Evolutionary conservation across 139 green algal species (phyloP), one percentile per base, ranked within the genome.

Genomic region (Nannochloris sp.): DNA sequence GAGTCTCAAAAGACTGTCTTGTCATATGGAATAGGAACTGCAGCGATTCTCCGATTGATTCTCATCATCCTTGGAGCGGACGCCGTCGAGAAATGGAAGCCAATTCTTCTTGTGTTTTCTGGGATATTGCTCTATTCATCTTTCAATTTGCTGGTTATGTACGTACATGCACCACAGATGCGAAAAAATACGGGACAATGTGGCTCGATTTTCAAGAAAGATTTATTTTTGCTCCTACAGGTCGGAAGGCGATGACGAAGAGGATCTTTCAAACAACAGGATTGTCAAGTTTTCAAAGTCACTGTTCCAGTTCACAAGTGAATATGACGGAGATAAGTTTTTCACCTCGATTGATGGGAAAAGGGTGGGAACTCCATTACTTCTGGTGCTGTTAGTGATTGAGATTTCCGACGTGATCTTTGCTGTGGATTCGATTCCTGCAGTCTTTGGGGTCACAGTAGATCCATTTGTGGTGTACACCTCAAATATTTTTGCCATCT

Each of bases 391-490:
- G 19, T 81, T 86, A 1, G 88, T 96, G 2, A 70, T 98, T 3
- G 93, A 98, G 81, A 69, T 98, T 21, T 84, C 61, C 12, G 93
- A 98, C 60, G 84, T 98, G 0, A 78, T 97, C 3, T 98, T 98
- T 78, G 93, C 93, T 9, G 93, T 98, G 2, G 90, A 96, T 65
- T 95, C 87, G 11, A 90, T 96, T 18, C 88, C 86, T 2, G 86
- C 86, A 24, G 85, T 96, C 16, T 97, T 97, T 83, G 90, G 89
- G 37, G 83, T 97, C 21, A 96, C 90, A 9, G 64, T 87, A 2
- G 93, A 98, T 83, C 92, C 92, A 8, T 96, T 98, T 78, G 95
- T 98, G 66, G 84, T 98, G 1, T 98, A 95, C 74, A 88, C 85
- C 4, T 92, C 80, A 57, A 98, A 97, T 85, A 87, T 98, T 31